Evolutionary conservation across 2,329 filamentous ascomycete species (phyloP), one percentile per base, ranked within the genome.

Genomic region (Monosporascus sp.): DNA sequence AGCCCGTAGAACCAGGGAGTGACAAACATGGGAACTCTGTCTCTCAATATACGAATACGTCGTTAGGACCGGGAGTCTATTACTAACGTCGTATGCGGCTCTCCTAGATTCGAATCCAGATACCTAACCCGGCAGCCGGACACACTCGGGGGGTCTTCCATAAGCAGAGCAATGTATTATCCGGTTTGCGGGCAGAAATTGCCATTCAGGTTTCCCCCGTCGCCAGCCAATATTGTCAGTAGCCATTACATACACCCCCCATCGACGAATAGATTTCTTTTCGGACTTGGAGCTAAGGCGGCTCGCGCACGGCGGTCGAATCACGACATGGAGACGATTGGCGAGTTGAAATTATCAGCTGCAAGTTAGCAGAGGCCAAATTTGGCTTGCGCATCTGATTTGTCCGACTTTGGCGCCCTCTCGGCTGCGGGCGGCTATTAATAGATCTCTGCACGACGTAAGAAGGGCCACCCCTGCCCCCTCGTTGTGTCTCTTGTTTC

Each of bases 401-500:
- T 53, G 58, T 22, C 24, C 3, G 27, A 9, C 41, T 6, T 60
- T 55, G 49, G 59, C 59, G 59, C 59, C 59, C 55, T 54, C 47
- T 52, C 53, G 50, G 55, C n/a, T 41, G 38, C 37, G 38, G 24
- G 24, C 6, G 50, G 35, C 62, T 66, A 66, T 64, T 63, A 61
- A 62, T 66, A 66, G 63, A 58, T 58, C 44, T 46, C 17, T n/a
- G 22, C 24, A n/a, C 22, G 14, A 15, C 43, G 15, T 31, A 9
- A 31, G 22, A 8, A 17, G 15, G 6, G 8, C 24, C 20, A 46
- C 31, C 35, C 49, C 48, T 46, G 58, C 54, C 57, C 57, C 57
- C 49, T 55, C 55, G 52, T 52, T 52, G 37, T 56, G 48, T 54
- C 58, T 62, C 61, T 65, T 57, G 63, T 65, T 63, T 64, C 63